A percentile compares a stretch with the other conserved stretches of the same genome.
phyloP scores from a whole-genome alignment of 495 filamentous ascomycete species.

The Achaetomiella virescens region DNA sequence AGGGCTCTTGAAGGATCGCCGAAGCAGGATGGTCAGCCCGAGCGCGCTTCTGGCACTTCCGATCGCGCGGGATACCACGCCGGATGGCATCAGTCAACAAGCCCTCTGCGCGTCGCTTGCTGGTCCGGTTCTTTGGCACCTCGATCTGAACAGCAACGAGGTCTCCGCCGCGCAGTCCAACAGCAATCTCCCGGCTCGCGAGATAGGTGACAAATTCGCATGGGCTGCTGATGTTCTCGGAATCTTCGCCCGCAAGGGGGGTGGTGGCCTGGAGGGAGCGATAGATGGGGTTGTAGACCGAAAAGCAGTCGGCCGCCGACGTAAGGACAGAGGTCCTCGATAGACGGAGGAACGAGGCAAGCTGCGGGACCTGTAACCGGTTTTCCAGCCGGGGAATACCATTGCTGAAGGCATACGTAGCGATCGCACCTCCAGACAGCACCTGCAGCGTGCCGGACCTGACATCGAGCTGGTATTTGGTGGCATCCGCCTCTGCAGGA shows the following conservation, averaged over 20 bases:
- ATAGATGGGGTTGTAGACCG: slow-evolving; percentile 60
- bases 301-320: slow-evolving; percentile 36
- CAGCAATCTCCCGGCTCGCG: slow-evolving; percentile 54
- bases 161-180: slow-evolving; percentile 51
- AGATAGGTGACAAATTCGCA: slow-evolving; percentile 55
- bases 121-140: slow-evolving; percentile 49
- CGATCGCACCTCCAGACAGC: slow-evolving; percentile 38
- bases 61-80: slow-evolving; percentile 38
- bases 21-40: slow-evolving; percentile 17
- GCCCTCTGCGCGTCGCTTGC: slow-evolving; percentile 59
- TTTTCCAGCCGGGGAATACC: slow-evolving; percentile 42
- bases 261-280: slow-evolving; percentile 55
- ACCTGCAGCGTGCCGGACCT: slow-evolving; percentile 50
- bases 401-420: slow-evolving; percentile 46
- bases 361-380: slow-evolving; percentile 30
- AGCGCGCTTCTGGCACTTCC: slow-evolving; percentile 9
- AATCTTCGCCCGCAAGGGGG: slow-evolving; percentile 30
- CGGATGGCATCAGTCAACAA: slow-evolving; percentile 67
- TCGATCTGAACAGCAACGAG: slow-evolving; percentile 60
- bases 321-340: slow-evolving; percentile 47
- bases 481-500: slow-evolving; percentile 12
- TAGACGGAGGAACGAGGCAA: slow-evolving; percentile 47
- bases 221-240: background rate
- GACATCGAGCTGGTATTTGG: slow-evolving; percentile 48
- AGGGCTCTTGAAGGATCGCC: slow-evolving; percentile 29